A percentile compares a stretch with the other conserved stretches of the same genome.
Conservation (phyloP, 164 flowering plant species). For the Vitis rupestris region DNA sequence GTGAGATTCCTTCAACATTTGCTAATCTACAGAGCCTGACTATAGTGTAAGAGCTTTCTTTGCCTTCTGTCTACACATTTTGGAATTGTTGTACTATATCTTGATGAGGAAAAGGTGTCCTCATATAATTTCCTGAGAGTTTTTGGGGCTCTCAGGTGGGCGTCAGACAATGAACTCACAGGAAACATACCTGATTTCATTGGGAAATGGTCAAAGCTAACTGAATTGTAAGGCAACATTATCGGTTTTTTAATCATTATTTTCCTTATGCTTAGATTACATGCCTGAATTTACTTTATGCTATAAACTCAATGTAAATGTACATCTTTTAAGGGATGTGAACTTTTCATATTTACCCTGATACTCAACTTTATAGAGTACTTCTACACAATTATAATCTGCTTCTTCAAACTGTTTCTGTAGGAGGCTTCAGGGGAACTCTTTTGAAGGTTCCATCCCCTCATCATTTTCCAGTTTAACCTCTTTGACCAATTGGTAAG, state of each 20-base stretch:
- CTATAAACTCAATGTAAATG: too few species aligned
- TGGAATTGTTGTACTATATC: too few species aligned
- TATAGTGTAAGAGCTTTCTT: slow-evolving; percentile 23
- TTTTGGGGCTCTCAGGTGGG: slow-evolving; percentile 50
- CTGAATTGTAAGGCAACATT: slow-evolving; percentile 37
- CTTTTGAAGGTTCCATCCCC: slow-evolving; percentile 79
- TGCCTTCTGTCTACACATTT: too few species aligned
- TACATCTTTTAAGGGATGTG: too few species aligned
- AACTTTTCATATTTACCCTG: too few species aligned
- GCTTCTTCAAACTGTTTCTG: slow-evolving; percentile 6
- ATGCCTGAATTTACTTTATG: too few species aligned
- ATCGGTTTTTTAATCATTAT: too few species aligned
- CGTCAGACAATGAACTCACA: slow-evolving; percentile 56
- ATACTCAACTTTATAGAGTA: too few species aligned
- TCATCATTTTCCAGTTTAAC: slow-evolving; percentile 54
- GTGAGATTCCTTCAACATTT: slow-evolving; percentile 51
- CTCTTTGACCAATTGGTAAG: slow-evolving; percentile 62
- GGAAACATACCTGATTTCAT: slow-evolving; percentile 77
- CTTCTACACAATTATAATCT: too few species aligned
- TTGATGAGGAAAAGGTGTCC: not conserved
- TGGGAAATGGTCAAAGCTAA: slow-evolving; percentile 61
- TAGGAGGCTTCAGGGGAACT: slow-evolving; percentile 77
- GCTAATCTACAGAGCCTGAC: slow-evolving; percentile 31
- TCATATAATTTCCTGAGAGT: not conserved
- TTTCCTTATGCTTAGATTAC: too few species aligned